Evolutionary conservation across 768 basidiomycete genomes (phyloP), one percentile per base, ranked within the genome.

Genomic region (Mycena crocata): DNA sequence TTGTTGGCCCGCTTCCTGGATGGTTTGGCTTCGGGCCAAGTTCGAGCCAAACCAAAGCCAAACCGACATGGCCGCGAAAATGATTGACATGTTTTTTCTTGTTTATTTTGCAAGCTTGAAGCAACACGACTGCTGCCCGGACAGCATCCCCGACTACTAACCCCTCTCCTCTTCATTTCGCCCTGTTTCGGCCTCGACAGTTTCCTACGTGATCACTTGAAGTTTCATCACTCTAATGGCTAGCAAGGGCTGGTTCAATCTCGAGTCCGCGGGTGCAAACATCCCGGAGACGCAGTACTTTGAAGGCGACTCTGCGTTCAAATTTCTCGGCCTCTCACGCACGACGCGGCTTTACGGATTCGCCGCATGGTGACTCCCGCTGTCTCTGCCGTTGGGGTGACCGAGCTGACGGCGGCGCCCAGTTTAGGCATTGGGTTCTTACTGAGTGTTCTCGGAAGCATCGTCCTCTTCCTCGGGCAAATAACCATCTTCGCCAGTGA

Each of bases 301-400:
- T 67, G 93, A 96, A 80, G 92, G 94, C 30, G 93, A 95, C 73
- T 92, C 94, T 15, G 94, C 95, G 9, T 97, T 94, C 85, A 86
- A 85, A 63, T 89, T 89, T 64, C 83, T 98, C 14, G 89, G 90
- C 3, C 82, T 97, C 58, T 92, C 94, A 39, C 85, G 90, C 70
- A 93, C 86, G 21, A 91, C 94, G 71, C 80, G 95, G 54, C 79
- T 98, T 66, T 96, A 95, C 79, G 95, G 96, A 14, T 97, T 98
- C 74, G 78, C 85, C 57, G 92, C 85, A 52, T 96, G 95, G 95
- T 91, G 75, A 77, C 76, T 17, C 12, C 24, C 3, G 12, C 37
- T 44, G 26, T 17, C 23, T 15, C 30, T 39, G 23, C 26, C 37
- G 35, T 34, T 42, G 60, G 17, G 42, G 2, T n/a, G 0, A 31